phyloP scores from a whole-genome alignment of 768 basidiomycete genomes.

The Tulasnella sp. region DNA sequence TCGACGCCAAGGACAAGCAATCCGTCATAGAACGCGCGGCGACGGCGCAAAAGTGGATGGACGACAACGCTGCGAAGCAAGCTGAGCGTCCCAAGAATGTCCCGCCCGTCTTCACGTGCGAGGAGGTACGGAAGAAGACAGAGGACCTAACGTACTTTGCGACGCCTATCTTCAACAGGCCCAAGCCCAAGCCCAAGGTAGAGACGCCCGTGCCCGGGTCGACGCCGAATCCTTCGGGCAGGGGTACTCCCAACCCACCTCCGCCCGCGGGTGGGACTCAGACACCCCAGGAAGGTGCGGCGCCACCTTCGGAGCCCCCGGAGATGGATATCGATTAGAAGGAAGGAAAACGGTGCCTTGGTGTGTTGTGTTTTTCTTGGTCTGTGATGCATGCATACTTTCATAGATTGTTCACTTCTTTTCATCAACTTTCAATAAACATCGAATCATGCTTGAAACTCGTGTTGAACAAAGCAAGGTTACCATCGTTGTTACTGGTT shows the following conservation, averaged over 20 bases:
- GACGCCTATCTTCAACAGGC: constrained; percentile 79
- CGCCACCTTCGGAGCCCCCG: constrained; percentile 30
- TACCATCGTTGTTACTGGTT: too few relatives aligned
- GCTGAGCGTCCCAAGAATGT: constrained; percentile 80
- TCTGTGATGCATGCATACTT: too few relatives aligned
- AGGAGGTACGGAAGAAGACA: constrained; percentile 79
- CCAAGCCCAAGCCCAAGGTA: constrained; percentile 78
- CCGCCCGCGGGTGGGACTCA: constrained; percentile 38
- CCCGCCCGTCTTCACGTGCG: constrained; percentile 68
- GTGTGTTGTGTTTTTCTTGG: too few relatives aligned
- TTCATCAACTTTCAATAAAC: too few relatives aligned
- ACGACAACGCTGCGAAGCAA: constrained; percentile 82
- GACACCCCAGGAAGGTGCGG: constrained; percentile 35
- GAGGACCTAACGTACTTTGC: constrained; percentile 89
- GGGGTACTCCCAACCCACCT: constrained; percentile 19
- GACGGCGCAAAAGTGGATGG: constrained; percentile 87
- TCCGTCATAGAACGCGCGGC: constrained; percentile 80
- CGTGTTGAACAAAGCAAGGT: too few relatives aligned
- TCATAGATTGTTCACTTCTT: too few relatives aligned
- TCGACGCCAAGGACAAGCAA: constrained; percentile 81
- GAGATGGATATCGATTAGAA: constrained; percentile 79
- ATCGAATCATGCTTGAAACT: too few relatives aligned
- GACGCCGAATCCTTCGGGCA: constrained; percentile 7
- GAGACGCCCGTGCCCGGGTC: constrained; percentile 24
- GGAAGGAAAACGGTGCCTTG: too few relatives aligned